phyloP scores from a whole-genome alignment of 257 asterid species.

The Ajuga chamaepitys region DNA sequence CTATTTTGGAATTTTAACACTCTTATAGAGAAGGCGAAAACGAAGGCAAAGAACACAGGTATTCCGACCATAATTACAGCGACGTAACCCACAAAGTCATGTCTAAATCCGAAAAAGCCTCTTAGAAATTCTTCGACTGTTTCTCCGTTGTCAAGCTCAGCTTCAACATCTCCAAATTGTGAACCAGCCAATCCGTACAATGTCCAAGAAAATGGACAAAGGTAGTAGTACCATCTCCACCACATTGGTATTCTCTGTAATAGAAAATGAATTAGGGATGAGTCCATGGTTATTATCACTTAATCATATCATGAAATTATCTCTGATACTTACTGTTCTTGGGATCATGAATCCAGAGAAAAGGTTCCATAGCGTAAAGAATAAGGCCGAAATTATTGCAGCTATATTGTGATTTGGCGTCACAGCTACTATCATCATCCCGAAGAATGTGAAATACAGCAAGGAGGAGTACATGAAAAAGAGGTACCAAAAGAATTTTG shows the following conservation, averaged over 20 bases:
- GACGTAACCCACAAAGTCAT: conserved; percentile 48
- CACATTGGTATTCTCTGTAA: conserved; percentile 65
- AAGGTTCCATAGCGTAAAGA: conserved; percentile 57
- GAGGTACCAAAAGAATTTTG: conserved; percentile 59
- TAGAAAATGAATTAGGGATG: neutral
- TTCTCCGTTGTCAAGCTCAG: conserved; percentile 25
- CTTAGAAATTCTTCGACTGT: conserved; percentile 45
- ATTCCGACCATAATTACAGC: conserved; percentile 40
- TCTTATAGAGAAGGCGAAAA: too few species aligned
- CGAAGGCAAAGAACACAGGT: too few species aligned
- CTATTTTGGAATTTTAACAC: too few species aligned
- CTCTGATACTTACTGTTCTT: conserved; percentile 24
- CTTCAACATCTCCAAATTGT: conserved; percentile 44
- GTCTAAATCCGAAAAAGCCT: conserved; percentile 38
- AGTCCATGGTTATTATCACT: too few species aligned
- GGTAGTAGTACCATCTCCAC: conserved; percentile 70
- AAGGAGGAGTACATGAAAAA: conserved; percentile 64
- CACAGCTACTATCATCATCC: conserved; percentile 65
- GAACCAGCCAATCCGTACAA: conserved; percentile 53
- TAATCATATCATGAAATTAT: too few species aligned
- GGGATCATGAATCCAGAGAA: conserved; percentile 74
- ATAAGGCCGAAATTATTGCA: conserved; percentile 40
- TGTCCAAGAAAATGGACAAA: conserved; percentile 52
- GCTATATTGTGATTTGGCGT: conserved; percentile 65
- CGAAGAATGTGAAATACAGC: conserved; percentile 61